Evolutionary conservation across 495 filamentous ascomycete species (phyloP), one percentile per base, ranked within the genome.

Genomic region (Geopyxis carbonaria): DNA sequence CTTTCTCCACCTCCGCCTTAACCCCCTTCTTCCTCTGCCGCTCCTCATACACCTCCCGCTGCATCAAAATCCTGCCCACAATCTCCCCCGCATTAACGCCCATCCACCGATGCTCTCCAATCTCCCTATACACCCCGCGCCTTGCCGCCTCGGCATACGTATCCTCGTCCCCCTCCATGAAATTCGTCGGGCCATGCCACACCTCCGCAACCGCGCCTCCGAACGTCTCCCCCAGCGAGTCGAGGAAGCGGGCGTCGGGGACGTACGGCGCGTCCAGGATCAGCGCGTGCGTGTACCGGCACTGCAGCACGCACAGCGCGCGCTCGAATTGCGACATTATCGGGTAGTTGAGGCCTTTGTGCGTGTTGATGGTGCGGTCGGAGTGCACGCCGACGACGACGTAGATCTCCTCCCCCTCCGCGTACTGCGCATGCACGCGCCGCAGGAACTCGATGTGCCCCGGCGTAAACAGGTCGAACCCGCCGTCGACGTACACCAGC

Each of bases 281-380:
- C 31, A 93, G 72, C 16, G 80, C 72, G 60, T 93, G 67, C 44
- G 94, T 67, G 57, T 89, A 92, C 82, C 73, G 72, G 57, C 89
- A 99, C 49, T 95, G 89, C 22, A 94, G 67, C 28, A 94, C 89
- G 57, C 89, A 95, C 15, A 99, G 73, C 4, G 83, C 83, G 34
- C 89, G 75, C 66, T 99, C 89, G 50, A 85, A 92, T 27, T 95
- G 83, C 61, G 93, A 94, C 89, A 95, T 99, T 57, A 99, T 94
- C 1, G 89, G 89, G 56, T 94, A 95, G 59, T 99, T 99, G 46
- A 93, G 63, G 7, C 91, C 86, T 61, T 95, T 94, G 79, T 80
- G 87, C 48, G 75, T 58, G 59, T 95, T 95, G 55, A 99, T 89
- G 29, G 87, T 84, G 44, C 76, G 69, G 59, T 99, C 89, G 53